Evolutionary conservation across 208 protist genomes (phyloP), one percentile per base, ranked within the genome.

Genomic region (Crithidia fasciculata): DNA sequence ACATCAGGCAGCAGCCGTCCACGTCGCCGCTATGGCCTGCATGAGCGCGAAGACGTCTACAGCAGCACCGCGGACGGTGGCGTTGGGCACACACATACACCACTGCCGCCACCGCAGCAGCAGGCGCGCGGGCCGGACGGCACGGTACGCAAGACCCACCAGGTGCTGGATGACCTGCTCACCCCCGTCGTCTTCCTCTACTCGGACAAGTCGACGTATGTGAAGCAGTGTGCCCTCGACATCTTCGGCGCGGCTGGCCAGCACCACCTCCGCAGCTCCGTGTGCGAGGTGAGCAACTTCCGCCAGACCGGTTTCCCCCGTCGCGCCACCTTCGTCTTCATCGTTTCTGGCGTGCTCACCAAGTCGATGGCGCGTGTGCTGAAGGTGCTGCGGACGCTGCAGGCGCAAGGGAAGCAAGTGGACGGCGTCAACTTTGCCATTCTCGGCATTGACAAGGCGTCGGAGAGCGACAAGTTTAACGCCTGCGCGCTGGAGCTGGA

Each of bases 131-230:
- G 4, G 36, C 62, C 37, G 50, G 69, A 65, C 41, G 41, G 59
- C 28, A 36, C 60, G 13, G 36, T 50, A 45, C 37, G 56, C 41
- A 69, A 55, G 36, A 63, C 44, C 16, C 45, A 72, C 41, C 54
- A 64, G 39, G 68, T 75, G 12, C 54, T 71, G 3, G 73, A 86
- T 7, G 58, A 78, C 44, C 40, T 84, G 16, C 70, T 87, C 18
- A 80, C 80, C 10, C 85, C 82, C 9, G 50, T 84, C 9, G 85
- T 90, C 43, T 86, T 88, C 54, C 66, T 90, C 39, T 88, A 85
- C 80, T 74, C 82, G 5, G 78, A 71, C 5, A 60, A 53, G 18
- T 82, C 60, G 3, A 15, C 45, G 36, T 72, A 70, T 44, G 69
- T 83, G 6, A 63, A 75, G 15, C 57, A 65, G 45, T 65, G 84